Base-by-base conservation (phyloP, 1,284 basidiomycete species). In the Neotropicomus parvogracilis region DNA sequence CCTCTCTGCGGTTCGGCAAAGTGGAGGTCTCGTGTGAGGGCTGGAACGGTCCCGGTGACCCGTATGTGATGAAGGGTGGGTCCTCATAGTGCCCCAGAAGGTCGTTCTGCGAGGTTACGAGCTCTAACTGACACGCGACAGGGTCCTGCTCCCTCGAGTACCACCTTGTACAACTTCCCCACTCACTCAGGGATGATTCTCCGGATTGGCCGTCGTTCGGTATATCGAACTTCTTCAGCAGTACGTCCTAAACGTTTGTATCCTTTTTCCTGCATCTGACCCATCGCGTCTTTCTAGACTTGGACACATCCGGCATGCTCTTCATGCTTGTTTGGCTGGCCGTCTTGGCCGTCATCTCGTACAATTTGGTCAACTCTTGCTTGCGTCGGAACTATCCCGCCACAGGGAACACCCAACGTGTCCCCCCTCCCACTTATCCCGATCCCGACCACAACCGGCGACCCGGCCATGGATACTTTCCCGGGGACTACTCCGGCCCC, bases 21-120 rank as follows among this genome's bases (percentile, higher is more conserved):
- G 83, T 95, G 0, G 77, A 83, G 52, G 86, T 97, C 2, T 84
- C 81, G 17, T 97, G 94, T 59, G 94, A 97, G 71, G 93, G 94
- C 10, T 97, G 85, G 83, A 78, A 75, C 29, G 70, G 75, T 21
- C 78, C 91, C 0, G 87, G 89, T 1, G 93, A 97, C 67, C 75
- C 80, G 0, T 82, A 85, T 62, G 86, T 97, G 12, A 69, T 95
- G 48, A 91, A 91, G 75, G 91, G 91, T 88, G 45, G 39, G 74
- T 58, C 17, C 21, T 32, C 41, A 26, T 19, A 27, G 13, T 19
- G 14, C 33, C 34, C 16, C 36, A 16, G 37, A 6, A 24, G 33
- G 10, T 20, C 16, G 9, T 40, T 41, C 21, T 24, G 1, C 12
- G 7, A 31, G 21, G n/a, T 17, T 44, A 49, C 40, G 34, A 6